These are phyloP conservation scores for Mycena capillaripes DNA, from an alignment of 768 basidiomycete genomes.

Conservation along the genomic window DNA sequence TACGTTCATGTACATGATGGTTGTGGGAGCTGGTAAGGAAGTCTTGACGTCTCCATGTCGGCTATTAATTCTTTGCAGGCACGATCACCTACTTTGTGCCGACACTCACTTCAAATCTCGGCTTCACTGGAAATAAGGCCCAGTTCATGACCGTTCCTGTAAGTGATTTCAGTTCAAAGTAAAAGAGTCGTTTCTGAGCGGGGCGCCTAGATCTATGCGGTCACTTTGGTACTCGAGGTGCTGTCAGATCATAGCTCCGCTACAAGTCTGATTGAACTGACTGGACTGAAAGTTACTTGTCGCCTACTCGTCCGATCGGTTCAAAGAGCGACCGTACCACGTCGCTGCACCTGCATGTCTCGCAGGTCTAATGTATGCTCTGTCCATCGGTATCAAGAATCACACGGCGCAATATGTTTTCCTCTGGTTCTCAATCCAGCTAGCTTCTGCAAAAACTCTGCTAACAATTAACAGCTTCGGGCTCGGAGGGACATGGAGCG, in stretches of 20 bases:
- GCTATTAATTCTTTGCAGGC: slow-evolving; percentile 24
- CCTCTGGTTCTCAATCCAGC: slow-evolving; percentile 24
- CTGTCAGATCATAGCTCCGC: slow-evolving; percentile 15
- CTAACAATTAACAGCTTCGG: slow-evolving; percentile 30
- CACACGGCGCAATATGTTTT: slow-evolving; percentile 33
- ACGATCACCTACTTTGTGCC: slow-evolving; percentile 32
- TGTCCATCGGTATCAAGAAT: slow-evolving; percentile 31
- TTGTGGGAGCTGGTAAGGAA: slow-evolving; percentile 29
- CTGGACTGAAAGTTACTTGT: slow-evolving; percentile 24
- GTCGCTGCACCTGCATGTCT: slow-evolving; percentile 29
- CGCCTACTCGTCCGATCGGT: slow-evolving; percentile 32
- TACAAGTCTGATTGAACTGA: slow-evolving; percentile 16
- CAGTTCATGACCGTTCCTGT: slow-evolving; percentile 33
- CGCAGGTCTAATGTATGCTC: slow-evolving; percentile 31
- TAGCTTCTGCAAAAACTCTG: slow-evolving; percentile 1
- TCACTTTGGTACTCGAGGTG: slow-evolving; percentile 32
- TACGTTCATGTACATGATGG: slow-evolving; percentile 33
- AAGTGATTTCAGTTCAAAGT: slow-evolving; percentile 16
- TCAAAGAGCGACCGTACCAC: slow-evolving; percentile 27
- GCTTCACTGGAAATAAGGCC: slow-evolving; percentile 29
- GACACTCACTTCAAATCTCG: slow-evolving; percentile 30
- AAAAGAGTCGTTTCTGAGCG: slow-evolving; percentile 17
- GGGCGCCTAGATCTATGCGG: slow-evolving; percentile 25
- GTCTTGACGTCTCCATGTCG: slow-evolving; percentile 8
- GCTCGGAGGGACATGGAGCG: slow-evolving; percentile 29